Base-by-base conservation (phyloP, 2,329 filamentous ascomycete species). In the Talaromyces funiculosus region DNA sequence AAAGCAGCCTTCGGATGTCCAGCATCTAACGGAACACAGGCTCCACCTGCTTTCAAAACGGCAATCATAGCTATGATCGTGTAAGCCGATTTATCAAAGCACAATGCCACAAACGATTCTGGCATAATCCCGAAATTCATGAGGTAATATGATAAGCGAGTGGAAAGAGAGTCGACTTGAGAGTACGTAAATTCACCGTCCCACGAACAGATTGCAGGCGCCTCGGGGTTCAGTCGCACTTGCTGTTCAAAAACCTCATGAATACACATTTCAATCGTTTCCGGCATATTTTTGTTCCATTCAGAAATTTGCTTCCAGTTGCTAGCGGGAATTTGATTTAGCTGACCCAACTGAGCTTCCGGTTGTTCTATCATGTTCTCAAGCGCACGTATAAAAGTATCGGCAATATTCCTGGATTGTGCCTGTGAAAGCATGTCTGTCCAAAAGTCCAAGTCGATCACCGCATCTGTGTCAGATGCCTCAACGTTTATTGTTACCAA, bases 401-500 rank as follows among this genome's bases (percentile, higher is more conserved):
- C 71, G 1, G 72, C 70, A n/a, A 78, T 71, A 60, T 74, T 75
- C 4, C 59, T 45, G 8, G 75, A 76, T 61, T 78, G 75, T 3
- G 65, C 64, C 56, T 73, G 71, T 0, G 75, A 78, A 14, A 79
- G 61, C 16, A 66, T 66, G 26, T 74, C 71, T 4, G 73, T 76
- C 76, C 75, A 78, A 59, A 78, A 78, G 62, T 74, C 76, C 12
- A 77, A 61, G 35, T 73, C 73, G 37, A 76, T 73, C 4, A 65
- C 66, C 9, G 73, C 73, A 26, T 69, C 64, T 3, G 69, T 68
- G n/a, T 80, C 77, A 5, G 74, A 72, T 1, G 78, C 74, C 61
- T 81, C 79, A 20, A 81, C 76, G 53, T 81, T 81, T 57, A 81
- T 67, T 16, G 76, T 80, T 0, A 81, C 70, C 1, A 76, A 74